Evolutionary conservation across 2,329 filamentous ascomycete genomes (phyloP).

Genomic region (Ophiostoma triangulosporum): DNA sequence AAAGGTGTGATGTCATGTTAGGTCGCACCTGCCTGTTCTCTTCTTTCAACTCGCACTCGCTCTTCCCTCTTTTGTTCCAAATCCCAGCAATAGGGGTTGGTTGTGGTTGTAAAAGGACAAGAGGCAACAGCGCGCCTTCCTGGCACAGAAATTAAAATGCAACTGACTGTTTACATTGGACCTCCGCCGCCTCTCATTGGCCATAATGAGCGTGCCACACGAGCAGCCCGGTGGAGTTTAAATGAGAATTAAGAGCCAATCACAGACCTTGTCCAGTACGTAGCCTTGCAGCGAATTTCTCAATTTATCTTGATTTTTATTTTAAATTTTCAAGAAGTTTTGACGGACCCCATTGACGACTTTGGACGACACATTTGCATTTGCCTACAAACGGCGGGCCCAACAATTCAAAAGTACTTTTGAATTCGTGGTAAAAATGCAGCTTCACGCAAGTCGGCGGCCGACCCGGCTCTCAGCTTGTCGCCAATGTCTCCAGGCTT

Average conservation of each 20-base stretch:
- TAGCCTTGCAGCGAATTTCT: not conserved
- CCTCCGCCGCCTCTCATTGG: not conserved
- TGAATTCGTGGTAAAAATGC: not conserved
- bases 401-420: too few relatives aligned
- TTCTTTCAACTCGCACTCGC: conserved; percentile 5
- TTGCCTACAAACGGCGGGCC: too few relatives aligned
- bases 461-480: not conserved
- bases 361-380: too few relatives aligned
- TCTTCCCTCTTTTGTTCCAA: conserved; percentile 5
- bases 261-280: not conserved
- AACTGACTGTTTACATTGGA: conserved; percentile 1
- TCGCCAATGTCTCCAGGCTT: not conserved
- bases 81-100: conserved; percentile 1
- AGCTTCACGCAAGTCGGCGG: not conserved
- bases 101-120: not conserved
- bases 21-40: conserved; percentile 2
- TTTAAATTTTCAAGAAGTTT: too few relatives aligned
- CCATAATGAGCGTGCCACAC: not conserved
- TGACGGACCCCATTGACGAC: too few relatives aligned
- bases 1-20: not conserved
- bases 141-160: not conserved
- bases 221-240: not conserved
- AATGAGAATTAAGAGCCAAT: not conserved
- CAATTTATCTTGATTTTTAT: not conserved
- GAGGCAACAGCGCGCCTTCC: not conserved